phyloP scores from a whole-genome alignment of 2,329 filamentous ascomycete species.

The Orbilia blumenaviensis region DNA sequence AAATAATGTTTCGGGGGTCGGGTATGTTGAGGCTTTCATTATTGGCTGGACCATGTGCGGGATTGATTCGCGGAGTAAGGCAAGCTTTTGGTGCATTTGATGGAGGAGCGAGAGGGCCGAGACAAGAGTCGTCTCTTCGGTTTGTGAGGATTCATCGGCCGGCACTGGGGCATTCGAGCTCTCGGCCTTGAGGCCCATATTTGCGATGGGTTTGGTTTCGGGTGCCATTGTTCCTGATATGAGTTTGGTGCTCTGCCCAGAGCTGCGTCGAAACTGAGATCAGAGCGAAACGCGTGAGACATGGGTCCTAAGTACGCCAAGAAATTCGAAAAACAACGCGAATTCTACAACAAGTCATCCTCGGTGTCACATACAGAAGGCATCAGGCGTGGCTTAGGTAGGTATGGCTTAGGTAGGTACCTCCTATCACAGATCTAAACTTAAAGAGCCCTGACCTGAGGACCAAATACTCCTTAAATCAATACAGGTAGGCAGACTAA shows the following conservation, averaged over 20 bases:
- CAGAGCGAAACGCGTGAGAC: background rate
- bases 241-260: too few species aligned
- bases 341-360: background rate
- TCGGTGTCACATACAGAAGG: too few species aligned
- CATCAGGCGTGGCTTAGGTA: too few species aligned
- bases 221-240: conserved; percentile 17
- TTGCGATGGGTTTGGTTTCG: background rate
- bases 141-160: conserved; percentile 20
- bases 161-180: background rate
- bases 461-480: too few species aligned
- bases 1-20: conserved; percentile 34
- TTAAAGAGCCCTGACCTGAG: too few species aligned
- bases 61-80: conserved; percentile 50
- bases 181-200: background rate
- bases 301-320: background rate
- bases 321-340: background rate
- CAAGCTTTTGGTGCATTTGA: conserved; percentile 52
- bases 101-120: conserved; percentile 51
- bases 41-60: conserved; percentile 52
- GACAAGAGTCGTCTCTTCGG: conserved; percentile 49
- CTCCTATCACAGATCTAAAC: too few species aligned
- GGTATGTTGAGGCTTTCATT: conserved; percentile 41
- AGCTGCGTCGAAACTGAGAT: too few species aligned
- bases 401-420: too few species aligned
- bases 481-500: too few species aligned